A percentile compares a stretch with the other conserved stretches of the same genome.
Evolutionary conservation across 2,329 filamentous ascomycete genomes (phyloP).

Genomic region (Sporothrix brasiliensis): DNA sequence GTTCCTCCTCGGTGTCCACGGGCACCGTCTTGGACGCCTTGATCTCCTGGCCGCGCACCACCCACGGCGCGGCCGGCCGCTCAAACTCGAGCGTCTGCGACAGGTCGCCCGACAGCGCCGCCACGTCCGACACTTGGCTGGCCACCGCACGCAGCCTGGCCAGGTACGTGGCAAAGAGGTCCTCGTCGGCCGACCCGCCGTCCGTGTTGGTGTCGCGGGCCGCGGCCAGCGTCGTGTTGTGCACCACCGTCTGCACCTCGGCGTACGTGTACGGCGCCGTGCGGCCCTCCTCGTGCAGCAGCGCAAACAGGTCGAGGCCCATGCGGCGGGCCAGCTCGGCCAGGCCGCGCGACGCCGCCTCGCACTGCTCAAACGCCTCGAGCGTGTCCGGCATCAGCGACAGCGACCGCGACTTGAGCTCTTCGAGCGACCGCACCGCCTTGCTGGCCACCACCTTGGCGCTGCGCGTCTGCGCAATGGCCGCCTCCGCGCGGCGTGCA

Average conservation of each 20-base stretch:
- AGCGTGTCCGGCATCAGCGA: slow-evolving; percentile 69
- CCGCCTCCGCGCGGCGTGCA: slow-evolving; percentile 67
- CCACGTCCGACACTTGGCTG: slow-evolving; percentile 68
- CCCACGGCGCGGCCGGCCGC: slow-evolving; percentile 75
- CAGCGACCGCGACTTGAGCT: slow-evolving; percentile 74
- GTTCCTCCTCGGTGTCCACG: slow-evolving; percentile 81
- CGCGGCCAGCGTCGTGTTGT: slow-evolving; percentile 51
- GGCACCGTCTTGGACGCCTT: slow-evolving; percentile 79
- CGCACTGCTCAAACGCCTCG: slow-evolving; percentile 70
- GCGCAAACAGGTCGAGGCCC: slow-evolving; percentile 65
- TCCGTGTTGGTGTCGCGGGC: slow-evolving; percentile 30
- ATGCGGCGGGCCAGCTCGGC: slow-evolving; percentile 67
- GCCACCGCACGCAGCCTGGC: slow-evolving; percentile 68
- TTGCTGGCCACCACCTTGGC: slow-evolving; percentile 83
- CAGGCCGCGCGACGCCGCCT: slow-evolving; percentile 65
- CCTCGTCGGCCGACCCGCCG: slow-evolving; percentile 55
- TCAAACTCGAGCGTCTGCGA: slow-evolving; percentile 80
- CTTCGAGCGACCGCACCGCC: slow-evolving; percentile 73
- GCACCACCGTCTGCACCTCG: slow-evolving; percentile 68
- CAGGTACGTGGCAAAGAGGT: slow-evolving; percentile 70
- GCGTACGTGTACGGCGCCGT: slow-evolving; percentile 66
- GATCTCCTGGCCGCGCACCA: slow-evolving; percentile 76
- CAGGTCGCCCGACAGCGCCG: slow-evolving; percentile 69
- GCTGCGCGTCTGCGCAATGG: slow-evolving; percentile 75
- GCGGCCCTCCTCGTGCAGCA: slow-evolving; percentile 73